phyloP scores from a whole-genome alignment of 2,329 filamentous ascomycete genomes.

The Trichoderma pleuroti region DNA sequence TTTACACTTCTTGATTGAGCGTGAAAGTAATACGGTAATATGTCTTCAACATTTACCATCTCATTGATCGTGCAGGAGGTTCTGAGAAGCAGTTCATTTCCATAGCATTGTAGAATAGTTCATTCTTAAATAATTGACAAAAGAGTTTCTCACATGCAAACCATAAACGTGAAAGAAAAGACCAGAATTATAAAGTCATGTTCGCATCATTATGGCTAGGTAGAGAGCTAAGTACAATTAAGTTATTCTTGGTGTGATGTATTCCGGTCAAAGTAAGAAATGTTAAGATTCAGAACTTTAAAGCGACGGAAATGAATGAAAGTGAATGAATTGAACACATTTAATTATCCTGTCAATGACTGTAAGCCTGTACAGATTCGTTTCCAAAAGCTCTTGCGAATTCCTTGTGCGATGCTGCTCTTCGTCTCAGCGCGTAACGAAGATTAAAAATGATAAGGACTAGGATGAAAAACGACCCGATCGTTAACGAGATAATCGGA shows the following conservation, averaged over 20 bases:
- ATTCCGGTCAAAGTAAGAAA: background rate
- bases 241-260: background rate
- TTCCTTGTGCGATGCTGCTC: background rate
- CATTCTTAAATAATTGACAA: background rate
- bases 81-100: background rate
- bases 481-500: background rate
- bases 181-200: background rate
- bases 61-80: background rate
- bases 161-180: background rate
- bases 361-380: background rate
- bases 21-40: background rate
- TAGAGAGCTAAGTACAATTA: background rate
- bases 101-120: background rate
- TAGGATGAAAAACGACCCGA: background rate
- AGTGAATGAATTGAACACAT: fast-evolving
- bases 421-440: background rate
- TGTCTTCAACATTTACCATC: background rate
- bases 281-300: background rate
- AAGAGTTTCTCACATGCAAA: background rate
- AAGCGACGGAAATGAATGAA: background rate
- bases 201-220: background rate
- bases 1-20: background rate
- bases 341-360: background rate
- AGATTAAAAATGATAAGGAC: background rate
- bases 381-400: background rate